phyloP scores from a whole-genome alignment of 2,329 filamentous ascomycete genomes.

The Fusarium odoratissimum region DNA sequence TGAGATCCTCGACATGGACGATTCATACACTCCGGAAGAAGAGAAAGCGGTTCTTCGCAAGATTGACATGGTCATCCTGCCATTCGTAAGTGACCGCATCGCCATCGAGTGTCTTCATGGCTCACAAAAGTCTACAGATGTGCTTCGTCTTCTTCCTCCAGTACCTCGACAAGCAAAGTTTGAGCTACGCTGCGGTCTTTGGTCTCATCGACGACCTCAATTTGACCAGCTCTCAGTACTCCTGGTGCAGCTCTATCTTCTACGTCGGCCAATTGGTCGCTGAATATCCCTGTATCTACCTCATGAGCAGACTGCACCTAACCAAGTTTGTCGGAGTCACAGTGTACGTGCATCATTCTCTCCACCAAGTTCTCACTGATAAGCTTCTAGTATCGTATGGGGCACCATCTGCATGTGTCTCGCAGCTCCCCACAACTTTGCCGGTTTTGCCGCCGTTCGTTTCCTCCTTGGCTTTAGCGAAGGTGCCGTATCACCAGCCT shows the following conservation, averaged over 20 bases:
- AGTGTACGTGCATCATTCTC: too few relatives aligned
- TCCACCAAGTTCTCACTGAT: too few relatives aligned
- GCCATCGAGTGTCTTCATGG: rapidly evolving
- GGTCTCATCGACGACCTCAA: neutral
- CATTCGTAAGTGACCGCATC: neutral
- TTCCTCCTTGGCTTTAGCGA: conserved; percentile 4
- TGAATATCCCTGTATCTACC: neutral
- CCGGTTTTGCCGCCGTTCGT: neutral
- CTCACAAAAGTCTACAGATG: neutral
- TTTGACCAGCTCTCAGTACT: neutral
- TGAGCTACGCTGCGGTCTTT: neutral
- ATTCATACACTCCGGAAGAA: neutral
- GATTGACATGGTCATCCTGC: neutral
- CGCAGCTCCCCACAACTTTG: neutral
- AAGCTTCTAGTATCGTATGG: conserved; percentile 7
- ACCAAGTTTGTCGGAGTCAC: conserved; percentile 1
- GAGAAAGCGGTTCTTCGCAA: neutral
- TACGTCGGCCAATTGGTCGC: neutral
- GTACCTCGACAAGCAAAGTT: neutral
- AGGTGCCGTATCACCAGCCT: neutral
- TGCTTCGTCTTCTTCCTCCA: neutral
- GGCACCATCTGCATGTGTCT: neutral
- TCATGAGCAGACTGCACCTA: neutral
- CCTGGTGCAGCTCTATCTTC: neutral
- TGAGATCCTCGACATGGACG: neutral